Conservation (phyloP, 2,329 filamentous ascomycete species). For the Esteya vermicola region DNA sequence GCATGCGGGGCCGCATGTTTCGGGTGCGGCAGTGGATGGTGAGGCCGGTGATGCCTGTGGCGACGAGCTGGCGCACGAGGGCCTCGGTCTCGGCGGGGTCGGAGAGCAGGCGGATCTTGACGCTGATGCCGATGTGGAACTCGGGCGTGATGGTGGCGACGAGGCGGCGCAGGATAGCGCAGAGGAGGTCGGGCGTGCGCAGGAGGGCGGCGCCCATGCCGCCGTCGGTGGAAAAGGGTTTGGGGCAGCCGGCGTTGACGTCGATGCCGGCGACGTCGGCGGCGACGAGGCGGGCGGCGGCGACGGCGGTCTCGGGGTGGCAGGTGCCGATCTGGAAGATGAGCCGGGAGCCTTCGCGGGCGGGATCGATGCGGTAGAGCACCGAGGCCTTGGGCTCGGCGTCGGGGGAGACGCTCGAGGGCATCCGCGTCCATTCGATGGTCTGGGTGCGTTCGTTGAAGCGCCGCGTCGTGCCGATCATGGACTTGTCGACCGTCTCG, state of each 20-base stretch:
- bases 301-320: constrained; percentile 66
- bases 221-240: constrained; percentile 83
- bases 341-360: constrained; percentile 56
- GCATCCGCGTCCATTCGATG: constrained; percentile 69
- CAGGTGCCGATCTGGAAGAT: constrained; percentile 91
- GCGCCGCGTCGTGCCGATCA: constrained; percentile 73
- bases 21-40: constrained; percentile 94
- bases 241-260: constrained; percentile 95
- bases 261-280: constrained; percentile 86
- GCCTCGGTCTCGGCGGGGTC: constrained; percentile 60
- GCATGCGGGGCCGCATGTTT: constrained; percentile 83
- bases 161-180: constrained; percentile 68
- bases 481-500: constrained; percentile 82
- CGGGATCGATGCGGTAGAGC: constrained; percentile 74
- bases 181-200: constrained; percentile 69
- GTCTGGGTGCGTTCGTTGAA: constrained; percentile 64
- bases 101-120: constrained; percentile 86
- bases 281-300: constrained; percentile 73
- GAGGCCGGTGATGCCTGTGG: constrained; percentile 80
- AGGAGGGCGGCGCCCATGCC: constrained; percentile 94
- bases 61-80: constrained; percentile 64
- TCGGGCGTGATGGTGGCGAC: constrained; percentile 64
- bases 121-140: constrained; percentile 83
- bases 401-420: constrained; percentile 52
- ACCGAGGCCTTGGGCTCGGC: constrained; percentile 47